phyloP scores from a whole-genome alignment of 805 yeast genomes.

The Metschnikowia vanudenii region DNA sequence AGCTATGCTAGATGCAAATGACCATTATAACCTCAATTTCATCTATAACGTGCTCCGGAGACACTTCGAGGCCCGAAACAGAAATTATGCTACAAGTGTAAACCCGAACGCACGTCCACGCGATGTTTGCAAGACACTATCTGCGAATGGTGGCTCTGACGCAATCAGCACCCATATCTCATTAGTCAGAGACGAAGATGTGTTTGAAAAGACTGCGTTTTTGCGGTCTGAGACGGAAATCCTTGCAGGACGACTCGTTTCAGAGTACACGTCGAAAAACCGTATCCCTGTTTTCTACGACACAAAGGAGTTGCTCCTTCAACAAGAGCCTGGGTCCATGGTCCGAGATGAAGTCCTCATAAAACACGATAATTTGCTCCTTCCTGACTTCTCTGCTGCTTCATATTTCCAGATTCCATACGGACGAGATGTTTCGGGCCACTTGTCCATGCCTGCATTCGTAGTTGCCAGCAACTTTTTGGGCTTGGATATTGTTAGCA shows the following conservation, averaged over 20 bases:
- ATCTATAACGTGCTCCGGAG: conserved; percentile 31
- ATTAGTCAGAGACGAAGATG: conserved; percentile 1
- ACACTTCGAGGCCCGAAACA: conserved; percentile 32
- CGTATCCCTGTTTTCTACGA: conserved; percentile 21
- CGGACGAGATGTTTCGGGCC: conserved; percentile 36
- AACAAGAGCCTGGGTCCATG: conserved; percentile 1
- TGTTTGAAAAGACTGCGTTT: conserved; percentile 14
- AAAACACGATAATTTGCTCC: conserved; percentile 33
- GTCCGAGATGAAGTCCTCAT: conserved; percentile 29
- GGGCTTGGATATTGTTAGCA: conserved; percentile 15
- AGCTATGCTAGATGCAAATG: conserved; percentile 21
- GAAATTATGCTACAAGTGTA: conserved; percentile 27
- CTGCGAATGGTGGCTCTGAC: conserved; percentile 5
- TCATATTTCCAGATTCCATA: conserved; percentile 38
- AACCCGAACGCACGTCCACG: conserved; percentile 6
- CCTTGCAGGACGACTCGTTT: conserved; percentile 26
- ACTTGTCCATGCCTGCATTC: conserved; percentile 33
- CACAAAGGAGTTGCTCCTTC: conserved; percentile 22
- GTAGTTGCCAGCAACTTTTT: conserved; percentile 36
- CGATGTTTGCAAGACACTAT: not conserved
- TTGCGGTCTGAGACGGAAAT: conserved; percentile 27
- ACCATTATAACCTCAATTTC: conserved; percentile 32
- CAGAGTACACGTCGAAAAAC: conserved; percentile 22
- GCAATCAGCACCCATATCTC: conserved; percentile 3
- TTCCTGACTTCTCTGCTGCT: conserved; percentile 36